Conservation (phyloP, 768 basidiomycete genomes). For the Phaeolepiota aurea region DNA sequence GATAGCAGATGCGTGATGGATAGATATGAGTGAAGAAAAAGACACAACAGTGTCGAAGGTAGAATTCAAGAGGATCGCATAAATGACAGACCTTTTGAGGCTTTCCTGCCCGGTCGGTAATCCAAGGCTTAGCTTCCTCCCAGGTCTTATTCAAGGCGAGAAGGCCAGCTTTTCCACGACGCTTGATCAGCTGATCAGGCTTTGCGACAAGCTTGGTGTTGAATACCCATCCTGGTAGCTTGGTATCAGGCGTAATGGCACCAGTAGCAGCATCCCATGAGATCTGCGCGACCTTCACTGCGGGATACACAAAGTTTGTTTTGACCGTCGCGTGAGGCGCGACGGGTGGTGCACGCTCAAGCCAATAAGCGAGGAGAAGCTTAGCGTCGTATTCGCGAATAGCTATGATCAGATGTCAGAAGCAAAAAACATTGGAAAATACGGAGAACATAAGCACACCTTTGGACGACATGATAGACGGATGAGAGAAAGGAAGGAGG, state of each 20-base stretch:
- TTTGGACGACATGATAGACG: slow-evolving; percentile 36
- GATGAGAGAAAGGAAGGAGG: slow-evolving; percentile 12
- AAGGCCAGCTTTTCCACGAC: slow-evolving; percentile 96
- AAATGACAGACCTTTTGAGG: slow-evolving; percentile 69
- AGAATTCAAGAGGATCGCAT: slow-evolving; percentile 3
- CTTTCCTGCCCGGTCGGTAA: slow-evolving; percentile 82
- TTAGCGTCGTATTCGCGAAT: slow-evolving; percentile 99
- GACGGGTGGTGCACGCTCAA: slow-evolving; percentile 80
- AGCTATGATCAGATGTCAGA: slow-evolving; percentile 18
- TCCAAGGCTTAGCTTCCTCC: slow-evolving; percentile 85
- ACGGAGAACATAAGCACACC: slow-evolving; percentile 15
- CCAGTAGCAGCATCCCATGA: slow-evolving; percentile 72
- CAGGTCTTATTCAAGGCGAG: slow-evolving; percentile 91
- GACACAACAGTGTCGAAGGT: background rate
- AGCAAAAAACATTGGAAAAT: slow-evolving; percentile 6
- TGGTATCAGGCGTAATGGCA: slow-evolving; percentile 39
- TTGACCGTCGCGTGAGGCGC: slow-evolving; percentile 47
- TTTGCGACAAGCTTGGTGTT: slow-evolving; percentile 88
- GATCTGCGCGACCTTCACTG: slow-evolving; percentile 78
- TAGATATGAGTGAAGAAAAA: slow-evolving; percentile 2
- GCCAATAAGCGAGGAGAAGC: slow-evolving; percentile 95
- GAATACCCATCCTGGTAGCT: slow-evolving; percentile 76
- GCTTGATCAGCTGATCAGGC: slow-evolving; percentile 98
- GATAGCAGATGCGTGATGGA: slow-evolving; percentile 1
- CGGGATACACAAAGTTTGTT: slow-evolving; percentile 57